These are phyloP conservation scores for Nannochloropsis gaditana DNA, from an alignment of 108 stramenopile species.

Conservation along the genomic window DNA sequence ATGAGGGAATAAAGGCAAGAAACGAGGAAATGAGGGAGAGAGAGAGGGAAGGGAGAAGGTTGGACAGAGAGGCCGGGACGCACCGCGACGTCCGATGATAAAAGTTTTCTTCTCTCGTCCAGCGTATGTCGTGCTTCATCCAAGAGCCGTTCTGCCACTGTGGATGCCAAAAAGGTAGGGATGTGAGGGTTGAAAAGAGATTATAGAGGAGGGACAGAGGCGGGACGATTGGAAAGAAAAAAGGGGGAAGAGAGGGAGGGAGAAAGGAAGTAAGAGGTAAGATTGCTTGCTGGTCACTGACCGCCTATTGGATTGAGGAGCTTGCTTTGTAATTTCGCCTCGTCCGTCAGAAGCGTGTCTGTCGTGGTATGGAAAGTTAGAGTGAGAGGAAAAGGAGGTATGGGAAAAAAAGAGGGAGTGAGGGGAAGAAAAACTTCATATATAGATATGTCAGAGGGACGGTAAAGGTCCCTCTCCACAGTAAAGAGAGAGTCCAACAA, in stretches of 20 bases:
- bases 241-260: background rate
- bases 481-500: too few relatives aligned
- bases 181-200: background rate
- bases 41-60: background rate
- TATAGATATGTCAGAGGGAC: too few relatives aligned
- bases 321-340: too few relatives aligned
- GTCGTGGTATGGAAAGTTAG: too few relatives aligned
- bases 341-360: too few relatives aligned
- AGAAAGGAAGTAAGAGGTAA: too few relatives aligned
- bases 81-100: background rate
- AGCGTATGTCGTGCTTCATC: background rate
- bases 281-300: too few relatives aligned
- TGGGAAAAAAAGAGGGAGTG: too few relatives aligned
- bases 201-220: background rate
- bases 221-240: background rate
- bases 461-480: too few relatives aligned
- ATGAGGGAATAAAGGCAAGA: background rate
- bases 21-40: background rate
- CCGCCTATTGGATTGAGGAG: too few relatives aligned
- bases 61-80: background rate
- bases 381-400: too few relatives aligned
- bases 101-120: background rate
- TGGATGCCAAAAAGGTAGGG: background rate
- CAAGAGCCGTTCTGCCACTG: background rate
- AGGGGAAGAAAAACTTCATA: too few relatives aligned